Evolutionary conservation across 164 flowering plant species (phyloP), one percentile per base, ranked within the genome.

Genomic region (Tetracentron sinense): DNA sequence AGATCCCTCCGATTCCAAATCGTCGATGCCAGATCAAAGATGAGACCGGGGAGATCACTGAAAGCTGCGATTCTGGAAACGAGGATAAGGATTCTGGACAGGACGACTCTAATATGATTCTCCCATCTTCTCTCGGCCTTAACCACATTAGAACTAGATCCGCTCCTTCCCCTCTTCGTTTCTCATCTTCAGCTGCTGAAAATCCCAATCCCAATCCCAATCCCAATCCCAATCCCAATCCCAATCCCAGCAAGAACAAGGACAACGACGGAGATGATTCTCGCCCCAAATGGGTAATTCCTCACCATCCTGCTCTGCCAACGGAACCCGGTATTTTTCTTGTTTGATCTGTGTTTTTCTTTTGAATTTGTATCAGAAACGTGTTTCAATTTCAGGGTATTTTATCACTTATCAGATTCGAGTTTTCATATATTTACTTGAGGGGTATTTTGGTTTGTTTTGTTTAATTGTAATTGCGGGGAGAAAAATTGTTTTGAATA

Each of bases 1-100:
- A 91, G 67, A 84, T 87, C 38, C 90, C 90, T 20, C 90, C 78
- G 25, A 85, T 91, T 46, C 85, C 89, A 0, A 30, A 48, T 6
- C 83, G 84, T n/a, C 77, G 80, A 7, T 19, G 15, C 31, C 51
- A 42, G 29, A 42, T 11, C 5, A 35, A 49, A 0, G 29, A 15
- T 2, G 28, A 23, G 42, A 29, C 0, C 21, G 20, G 15, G 72
- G 56, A 21, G 65, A 48, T 10, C 8, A 38, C 14, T 16, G 72
- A 33, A 17, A 56, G 38, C 23, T 16, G 44, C 5, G 54, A 46
- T n/a, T 63, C 17, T 16, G 11, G 15, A 38, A n/a, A n/a, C 7
- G 55, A 60, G 0, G 65, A 54, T 0, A 56, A 58, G 12, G 60
- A 31, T 15, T 10, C 0, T 20, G 57, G 48, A 7, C 22, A 46